Evolutionary conservation across 176 grass and related monocot species (phyloP).

Genomic region (Oryza longistaminata): DNA sequence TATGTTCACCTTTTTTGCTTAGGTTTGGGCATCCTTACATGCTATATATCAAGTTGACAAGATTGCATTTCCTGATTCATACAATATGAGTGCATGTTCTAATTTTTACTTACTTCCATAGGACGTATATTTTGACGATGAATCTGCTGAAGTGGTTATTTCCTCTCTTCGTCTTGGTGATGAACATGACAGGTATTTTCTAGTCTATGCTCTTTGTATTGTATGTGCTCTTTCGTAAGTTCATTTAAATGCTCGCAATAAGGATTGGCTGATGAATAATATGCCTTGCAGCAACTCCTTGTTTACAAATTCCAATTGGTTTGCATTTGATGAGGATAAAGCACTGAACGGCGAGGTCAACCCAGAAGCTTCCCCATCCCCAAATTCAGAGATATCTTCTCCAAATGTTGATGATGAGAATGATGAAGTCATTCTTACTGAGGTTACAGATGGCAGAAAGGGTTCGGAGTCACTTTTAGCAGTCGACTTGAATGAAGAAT

Average conservation of each 20-base stretch:
- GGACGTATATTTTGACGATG: conserved; percentile 99
- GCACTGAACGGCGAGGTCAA: conserved; percentile 31
- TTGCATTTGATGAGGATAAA: conserved; percentile 78
- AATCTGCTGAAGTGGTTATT: conserved; percentile 92
- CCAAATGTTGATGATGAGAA: conserved; percentile 32
- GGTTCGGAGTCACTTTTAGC: conserved; percentile 20
- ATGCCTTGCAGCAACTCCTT: conserved; percentile 70
- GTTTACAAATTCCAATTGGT: conserved; percentile 98
- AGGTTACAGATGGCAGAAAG: conserved; percentile 33
- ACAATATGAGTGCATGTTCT: conserved; percentile 6
- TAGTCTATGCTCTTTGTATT: conserved; percentile 25
- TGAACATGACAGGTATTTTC: conserved; percentile 71
- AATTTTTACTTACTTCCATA: conserved; percentile 31
- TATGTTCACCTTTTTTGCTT: conserved; percentile 37
- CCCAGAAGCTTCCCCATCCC: conserved; percentile 49
- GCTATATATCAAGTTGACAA: background rate
- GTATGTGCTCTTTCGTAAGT: conserved; percentile 3
- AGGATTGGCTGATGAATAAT: conserved; percentile 25
- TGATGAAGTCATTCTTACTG: conserved; percentile 49
- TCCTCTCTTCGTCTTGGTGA: conserved; percentile 81
- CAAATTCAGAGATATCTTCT: conserved; percentile 50
- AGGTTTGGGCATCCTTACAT: conserved; percentile 22
- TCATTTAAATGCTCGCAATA: conserved; percentile 24
- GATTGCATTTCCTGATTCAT: conserved; percentile 1
- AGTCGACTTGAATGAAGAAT: conserved; percentile 22